Evolutionary conservation across 1,139 yeast species (phyloP).

Genomic region (Schizosaccharomyces versatilis): DNA sequence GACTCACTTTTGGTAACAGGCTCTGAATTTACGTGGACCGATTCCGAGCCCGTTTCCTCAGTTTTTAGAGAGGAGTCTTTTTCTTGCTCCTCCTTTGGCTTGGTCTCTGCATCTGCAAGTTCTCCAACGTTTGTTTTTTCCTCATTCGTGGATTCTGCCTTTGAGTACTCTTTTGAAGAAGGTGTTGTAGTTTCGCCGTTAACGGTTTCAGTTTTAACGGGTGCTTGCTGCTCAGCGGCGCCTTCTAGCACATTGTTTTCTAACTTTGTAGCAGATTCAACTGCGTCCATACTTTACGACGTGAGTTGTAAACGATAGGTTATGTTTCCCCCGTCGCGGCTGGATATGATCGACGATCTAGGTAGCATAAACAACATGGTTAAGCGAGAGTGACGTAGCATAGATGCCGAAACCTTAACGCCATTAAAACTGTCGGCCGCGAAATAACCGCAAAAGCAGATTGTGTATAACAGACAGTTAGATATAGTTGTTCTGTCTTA

Average conservation of each 20-base stretch:
- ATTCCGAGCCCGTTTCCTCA: background rate
- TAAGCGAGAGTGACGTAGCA: too few relatives aligned
- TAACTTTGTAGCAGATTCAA: background rate
- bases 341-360: too few relatives aligned
- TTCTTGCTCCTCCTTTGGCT: background rate
- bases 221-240: background rate
- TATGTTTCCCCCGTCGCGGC: too few relatives aligned
- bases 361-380: too few relatives aligned
- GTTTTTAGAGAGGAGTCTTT: background rate
- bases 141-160: background rate
- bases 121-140: background rate
- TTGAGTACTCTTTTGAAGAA: background rate
- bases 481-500: too few relatives aligned
- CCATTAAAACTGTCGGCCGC: too few relatives aligned
- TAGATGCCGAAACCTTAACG: too few relatives aligned
- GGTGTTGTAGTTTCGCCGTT: background rate
- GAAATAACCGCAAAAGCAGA: too few relatives aligned
- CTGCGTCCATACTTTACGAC: background rate
- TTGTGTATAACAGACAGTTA: too few relatives aligned
- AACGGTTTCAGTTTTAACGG: background rate
- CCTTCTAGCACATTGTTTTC: background rate
- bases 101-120: too few relatives aligned
- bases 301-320: too few relatives aligned
- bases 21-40: background rate
- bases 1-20: background rate